phyloP scores from a whole-genome alignment of 192 early-diverging fungal genomes.

The Thoreauomyces humboldtii region DNA sequence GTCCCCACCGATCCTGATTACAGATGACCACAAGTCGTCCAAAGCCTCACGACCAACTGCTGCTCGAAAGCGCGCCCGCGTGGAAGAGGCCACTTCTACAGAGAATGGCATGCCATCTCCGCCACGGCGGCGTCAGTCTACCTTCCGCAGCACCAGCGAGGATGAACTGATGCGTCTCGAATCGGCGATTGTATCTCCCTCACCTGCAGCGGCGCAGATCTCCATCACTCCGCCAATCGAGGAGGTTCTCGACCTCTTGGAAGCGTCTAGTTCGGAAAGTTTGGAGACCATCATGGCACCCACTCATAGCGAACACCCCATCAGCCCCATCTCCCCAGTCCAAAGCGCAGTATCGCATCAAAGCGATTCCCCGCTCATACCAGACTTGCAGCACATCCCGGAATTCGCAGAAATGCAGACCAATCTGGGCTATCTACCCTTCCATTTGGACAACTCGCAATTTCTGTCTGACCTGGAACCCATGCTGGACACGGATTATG shows the following conservation, averaged over 20 bases:
- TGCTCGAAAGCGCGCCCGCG: conserved; percentile 36
- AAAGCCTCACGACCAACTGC: conserved; percentile 47
- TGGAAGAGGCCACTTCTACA: conserved; percentile 29
- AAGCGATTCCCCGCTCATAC: neutral
- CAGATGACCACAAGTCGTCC: conserved; percentile 94
- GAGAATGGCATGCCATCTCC: neutral
- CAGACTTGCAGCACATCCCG: neutral
- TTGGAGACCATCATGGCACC: too few relatives aligned
- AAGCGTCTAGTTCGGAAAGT: too few relatives aligned
- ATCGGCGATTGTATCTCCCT: too few relatives aligned
- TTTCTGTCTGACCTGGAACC: conserved; percentile 3
- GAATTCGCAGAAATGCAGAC: too few relatives aligned
- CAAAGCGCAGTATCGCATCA: too few relatives aligned
- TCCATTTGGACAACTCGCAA: conserved; percentile 17
- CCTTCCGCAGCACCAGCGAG: too few relatives aligned
- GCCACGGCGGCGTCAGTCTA: neutral
- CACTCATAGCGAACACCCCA: too few relatives aligned
- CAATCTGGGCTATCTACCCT: neutral
- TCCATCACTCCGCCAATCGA: too few relatives aligned
- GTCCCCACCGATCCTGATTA: conserved; percentile 93
- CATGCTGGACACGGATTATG: conserved; percentile 4
- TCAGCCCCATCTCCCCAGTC: too few relatives aligned
- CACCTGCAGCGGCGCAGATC: too few relatives aligned
- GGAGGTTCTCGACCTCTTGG: too few relatives aligned
- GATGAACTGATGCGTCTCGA: too few relatives aligned